Evolutionary conservation across 306 rosid genomes (phyloP), one percentile per base, ranked within the genome.

Genomic region (Gastrolobium bilobum): DNA sequence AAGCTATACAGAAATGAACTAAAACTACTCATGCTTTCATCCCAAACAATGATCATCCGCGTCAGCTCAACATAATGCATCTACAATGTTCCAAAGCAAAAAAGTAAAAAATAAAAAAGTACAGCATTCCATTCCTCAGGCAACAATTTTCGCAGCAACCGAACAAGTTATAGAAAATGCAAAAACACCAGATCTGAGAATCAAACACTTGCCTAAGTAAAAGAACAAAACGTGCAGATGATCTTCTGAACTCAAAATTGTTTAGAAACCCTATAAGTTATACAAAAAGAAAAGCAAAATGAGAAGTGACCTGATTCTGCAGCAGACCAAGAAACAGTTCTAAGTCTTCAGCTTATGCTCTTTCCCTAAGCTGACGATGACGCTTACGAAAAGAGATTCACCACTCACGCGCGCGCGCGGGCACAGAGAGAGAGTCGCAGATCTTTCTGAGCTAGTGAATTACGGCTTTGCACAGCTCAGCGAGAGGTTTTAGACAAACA

Each of bases 391-490:
- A 52, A 35, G 33, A 13, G 81, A 86, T 76, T 83, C 73, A 53
- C 56, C 72, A 65, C 79, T 20, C 26, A 1, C 26, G 26, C 26
- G 1, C 26, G 26, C 26, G 26, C 26, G 26, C 26, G 26, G 0
- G 26, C 54, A 68, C 64, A 65, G 76, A 74, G 73, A 79, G 70
- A 71, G 84, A 79, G 31, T 13, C 0, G 44, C 64, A 73, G 90
- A 83, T 88, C 86, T 37, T 85, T 73, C 62, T 48, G 77, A 79
- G 81, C 75, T 78, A 81, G 73, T 44, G 81, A 76, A 70, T 71
- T 73, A 86, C 86, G 69, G 90, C 51, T 69, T 76, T 75, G 83
- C 75, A 83, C 92, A 89, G 88, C 86, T 84, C 76, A 80, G 71
- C 71, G 31, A 44, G 76, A 73, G 61, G 85, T 80, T 73, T 59